Percentiles rank a stretch among this genome's conserved stretches.
phyloP scores from a whole-genome alignment of 768 basidiomycete genomes.

The Amanita pallidorosea region DNA sequence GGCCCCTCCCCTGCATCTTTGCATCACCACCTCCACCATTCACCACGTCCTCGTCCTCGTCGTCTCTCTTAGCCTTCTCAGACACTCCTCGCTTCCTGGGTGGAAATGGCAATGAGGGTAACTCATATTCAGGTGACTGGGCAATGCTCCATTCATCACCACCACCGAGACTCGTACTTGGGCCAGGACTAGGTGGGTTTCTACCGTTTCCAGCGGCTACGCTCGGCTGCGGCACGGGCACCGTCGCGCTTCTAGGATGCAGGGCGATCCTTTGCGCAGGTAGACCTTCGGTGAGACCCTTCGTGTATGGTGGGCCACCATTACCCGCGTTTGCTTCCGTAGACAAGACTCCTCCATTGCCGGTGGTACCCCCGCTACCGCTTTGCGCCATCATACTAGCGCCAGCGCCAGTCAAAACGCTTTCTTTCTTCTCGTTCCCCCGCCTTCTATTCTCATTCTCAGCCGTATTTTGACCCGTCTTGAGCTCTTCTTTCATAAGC shows the following conservation, averaged over 20 bases:
- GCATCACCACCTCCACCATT: not conserved
- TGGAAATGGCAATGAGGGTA: slow-evolving; percentile 27
- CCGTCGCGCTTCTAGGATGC: not conserved
- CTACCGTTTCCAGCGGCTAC: not conserved
- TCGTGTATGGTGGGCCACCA: not conserved
- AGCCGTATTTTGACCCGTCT: not conserved
- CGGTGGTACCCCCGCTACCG: no score
- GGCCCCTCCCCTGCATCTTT: not conserved
- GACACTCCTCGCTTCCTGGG: slow-evolving; percentile 16
- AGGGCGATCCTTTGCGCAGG: not conserved
- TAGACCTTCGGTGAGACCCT: not conserved
- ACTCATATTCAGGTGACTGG: slow-evolving; percentile 22
- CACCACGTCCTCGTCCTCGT: not conserved
- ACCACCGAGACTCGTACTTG: not conserved
- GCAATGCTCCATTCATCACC: slow-evolving; percentile 24
- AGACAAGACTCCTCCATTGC: not conserved
- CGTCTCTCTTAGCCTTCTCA: not conserved
- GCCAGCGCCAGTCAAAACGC: not conserved
- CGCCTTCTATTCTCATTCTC: not conserved
- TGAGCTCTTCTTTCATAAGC: slow-evolving; percentile 26
- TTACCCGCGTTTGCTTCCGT: not conserved
- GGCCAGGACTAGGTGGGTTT: not conserved
- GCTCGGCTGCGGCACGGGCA: not conserved
- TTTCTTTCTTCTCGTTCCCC: not conserved
- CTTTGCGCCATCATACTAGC: not conserved